A percentile compares a stretch with the other conserved stretches of the same genome.
Conservation (phyloP, 1,139 yeast species). For the Kodamaea alishanica region DNA sequence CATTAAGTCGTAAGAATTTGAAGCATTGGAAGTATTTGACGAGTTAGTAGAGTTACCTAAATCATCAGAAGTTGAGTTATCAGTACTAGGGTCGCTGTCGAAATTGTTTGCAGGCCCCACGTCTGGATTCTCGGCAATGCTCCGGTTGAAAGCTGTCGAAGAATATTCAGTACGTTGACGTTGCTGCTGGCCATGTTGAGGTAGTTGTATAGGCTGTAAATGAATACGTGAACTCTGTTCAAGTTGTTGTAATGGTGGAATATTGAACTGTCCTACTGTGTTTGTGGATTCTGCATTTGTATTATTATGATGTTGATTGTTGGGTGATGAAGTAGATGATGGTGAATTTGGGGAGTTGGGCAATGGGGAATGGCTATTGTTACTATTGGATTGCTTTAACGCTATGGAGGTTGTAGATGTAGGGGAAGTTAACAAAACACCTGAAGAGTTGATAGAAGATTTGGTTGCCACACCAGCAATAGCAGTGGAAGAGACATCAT, state of each 20-base stretch:
- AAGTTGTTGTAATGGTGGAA: constrained; percentile 1
- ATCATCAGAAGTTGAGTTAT: constrained; percentile 12
- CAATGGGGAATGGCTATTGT: neutral
- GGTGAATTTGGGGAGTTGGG: neutral
- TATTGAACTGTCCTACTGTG: neutral
- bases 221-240: constrained; percentile 1
- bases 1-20: constrained; percentile 22
- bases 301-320: neutral
- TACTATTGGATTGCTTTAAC: neutral
- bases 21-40: constrained; percentile 12
- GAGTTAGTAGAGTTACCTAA: constrained; percentile 14
- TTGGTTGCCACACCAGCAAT: neutral
- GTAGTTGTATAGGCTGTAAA: constrained; percentile 6
- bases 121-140: neutral
- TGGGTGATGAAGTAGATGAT: neutral
- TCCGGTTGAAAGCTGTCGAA: neutral
- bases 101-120: constrained; percentile 1
- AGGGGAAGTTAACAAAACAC: neutral
- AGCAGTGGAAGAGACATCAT: neutral
- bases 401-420: neutral
- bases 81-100: constrained; percentile 10
- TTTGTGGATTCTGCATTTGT: no score
- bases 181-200: neutral
- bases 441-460: neutral
- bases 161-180: constrained; percentile 1